Percentiles rank a stretch among this genome's conserved stretches.
phyloP scores from a whole-genome alignment of 257 asterid species.

The Leonotis leonurus region DNA sequence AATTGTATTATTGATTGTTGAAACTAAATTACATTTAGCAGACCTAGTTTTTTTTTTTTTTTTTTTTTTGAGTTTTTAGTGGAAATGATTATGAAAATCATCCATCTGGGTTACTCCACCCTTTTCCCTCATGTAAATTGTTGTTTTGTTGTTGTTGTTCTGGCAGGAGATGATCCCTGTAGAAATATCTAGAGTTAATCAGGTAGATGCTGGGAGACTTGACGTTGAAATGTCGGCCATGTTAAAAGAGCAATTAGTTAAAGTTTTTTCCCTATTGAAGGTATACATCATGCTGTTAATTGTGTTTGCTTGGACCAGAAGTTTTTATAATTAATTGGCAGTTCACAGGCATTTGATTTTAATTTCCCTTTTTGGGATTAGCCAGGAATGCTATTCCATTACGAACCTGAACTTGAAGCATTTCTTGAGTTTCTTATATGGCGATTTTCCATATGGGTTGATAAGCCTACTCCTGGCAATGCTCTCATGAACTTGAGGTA shows the following conservation, averaged over 20 bases:
- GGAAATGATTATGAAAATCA: background rate
- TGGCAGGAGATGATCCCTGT: slow-evolving; percentile 64
- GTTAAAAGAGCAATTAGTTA: slow-evolving; percentile 90
- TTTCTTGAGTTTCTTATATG: slow-evolving; percentile 89
- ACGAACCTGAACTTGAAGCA: slow-evolving; percentile 93
- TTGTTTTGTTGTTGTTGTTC: slow-evolving; percentile 3
- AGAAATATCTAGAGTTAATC: slow-evolving; percentile 83
- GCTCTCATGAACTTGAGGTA: slow-evolving; percentile 72
- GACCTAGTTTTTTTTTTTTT: background rate
- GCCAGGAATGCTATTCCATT: slow-evolving; percentile 98
- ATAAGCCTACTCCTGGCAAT: slow-evolving; percentile 97
- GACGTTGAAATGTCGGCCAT: slow-evolving; percentile 96
- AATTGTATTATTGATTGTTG: background rate
- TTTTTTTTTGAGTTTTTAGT: background rate
- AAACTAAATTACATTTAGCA: background rate
- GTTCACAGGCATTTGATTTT: slow-evolving; percentile 35
- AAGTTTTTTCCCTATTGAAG: slow-evolving; percentile 86
- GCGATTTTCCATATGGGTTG: slow-evolving; percentile 98
- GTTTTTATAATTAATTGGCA: slow-evolving; percentile 13
- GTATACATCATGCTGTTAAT: slow-evolving; percentile 32
- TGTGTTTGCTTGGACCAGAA: slow-evolving; percentile 2
- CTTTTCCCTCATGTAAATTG: slow-evolving; percentile 2
- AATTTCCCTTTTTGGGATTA: slow-evolving; percentile 54
- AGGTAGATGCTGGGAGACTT: slow-evolving; percentile 84
- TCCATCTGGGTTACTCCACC: background rate